Evolutionary conservation across 495 filamentous ascomycete species (phyloP).

Genomic region (Hypoxylon crocopeplum): DNA sequence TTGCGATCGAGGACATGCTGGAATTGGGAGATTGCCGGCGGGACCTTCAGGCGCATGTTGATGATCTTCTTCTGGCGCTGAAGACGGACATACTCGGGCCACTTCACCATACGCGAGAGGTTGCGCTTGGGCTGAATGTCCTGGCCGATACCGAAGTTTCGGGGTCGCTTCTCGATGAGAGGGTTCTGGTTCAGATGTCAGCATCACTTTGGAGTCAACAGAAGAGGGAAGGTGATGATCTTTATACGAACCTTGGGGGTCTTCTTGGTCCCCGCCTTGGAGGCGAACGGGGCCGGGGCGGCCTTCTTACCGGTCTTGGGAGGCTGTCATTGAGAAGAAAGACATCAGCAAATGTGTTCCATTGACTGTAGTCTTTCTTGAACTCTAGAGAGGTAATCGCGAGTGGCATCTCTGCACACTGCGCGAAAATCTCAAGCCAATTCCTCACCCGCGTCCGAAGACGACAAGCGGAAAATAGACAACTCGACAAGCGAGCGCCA

Average conservation of each 20-base stretch:
- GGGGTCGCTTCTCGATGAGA: slow-evolving; percentile 94
- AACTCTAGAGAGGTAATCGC: slow-evolving; percentile 84
- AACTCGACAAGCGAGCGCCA: slow-evolving; percentile 50
- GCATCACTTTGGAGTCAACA: slow-evolving; percentile 19
- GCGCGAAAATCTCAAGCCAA: slow-evolving; percentile 75
- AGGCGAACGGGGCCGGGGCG: slow-evolving; percentile 94
- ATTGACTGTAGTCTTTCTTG: slow-evolving; percentile 81
- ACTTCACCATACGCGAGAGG: slow-evolving; percentile 98
- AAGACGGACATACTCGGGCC: slow-evolving; percentile 97
- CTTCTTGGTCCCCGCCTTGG: slow-evolving; percentile 97
- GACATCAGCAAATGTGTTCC: slow-evolving; percentile 87
- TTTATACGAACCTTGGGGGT: slow-evolving; percentile 78
- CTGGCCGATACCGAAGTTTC: slow-evolving; percentile 99
- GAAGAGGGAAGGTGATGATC: neutral
- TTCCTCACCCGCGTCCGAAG: slow-evolving; percentile 69
- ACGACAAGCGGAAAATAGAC: slow-evolving; percentile 57
- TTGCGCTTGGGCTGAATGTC: slow-evolving; percentile 98
- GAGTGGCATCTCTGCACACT: slow-evolving; percentile 67
- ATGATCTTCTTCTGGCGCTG: slow-evolving; percentile 99
- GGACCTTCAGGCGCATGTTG: slow-evolving; percentile 97
- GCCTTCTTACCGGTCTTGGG: slow-evolving; percentile 94
- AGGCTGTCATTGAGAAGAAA: slow-evolving; percentile 99
- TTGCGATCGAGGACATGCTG: slow-evolving; percentile 97
- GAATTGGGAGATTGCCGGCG: slow-evolving; percentile 98
- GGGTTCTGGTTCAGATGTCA: slow-evolving; percentile 77